Evolutionary conservation across 2,329 filamentous ascomycete genomes (phyloP), one percentile per base, ranked within the genome.

Genomic region (Pseudonectria buxi): DNA sequence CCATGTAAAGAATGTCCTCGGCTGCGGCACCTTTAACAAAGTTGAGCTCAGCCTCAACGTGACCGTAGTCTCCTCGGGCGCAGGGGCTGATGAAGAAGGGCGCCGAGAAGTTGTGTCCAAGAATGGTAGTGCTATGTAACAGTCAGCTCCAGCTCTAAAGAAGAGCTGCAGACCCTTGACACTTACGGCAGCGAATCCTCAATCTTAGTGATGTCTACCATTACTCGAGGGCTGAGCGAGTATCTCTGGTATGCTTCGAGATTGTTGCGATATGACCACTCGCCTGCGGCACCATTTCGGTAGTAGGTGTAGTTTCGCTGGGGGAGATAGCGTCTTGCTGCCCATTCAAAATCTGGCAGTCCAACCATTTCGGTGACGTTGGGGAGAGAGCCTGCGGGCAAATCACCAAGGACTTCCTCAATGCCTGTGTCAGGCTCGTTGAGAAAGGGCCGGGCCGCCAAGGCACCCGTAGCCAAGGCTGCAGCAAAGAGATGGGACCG

Each of bases 201-300:
- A 29, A 69, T 52, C 16, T 60, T 55, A 25, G 62, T 67, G 38
- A 76, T 65, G 45, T 75, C 71, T n/a, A 64, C 55, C 55, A 76
- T 57, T 15, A 67, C 61, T 33, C 69, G 61, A 7, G 72, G 69
- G 32, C 65, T 62, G 28, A 75, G 57, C 32, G 58, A 58, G 47
- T 69, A 71, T 11, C 69, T 64, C 41, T 62, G 57, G 54, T 64
- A 76, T 18, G 68, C 62, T 54, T 77, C 73, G 6, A 76, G 61
- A 55, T 76, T 76, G 54, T 74, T 74, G 32, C 72, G 63, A 55
- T 74, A 75, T 2, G 64, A 66, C 65, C 67, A 76, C 55, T 76
- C 72, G 40, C 71, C 72, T 4, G 63, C 71, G 4, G 71, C 71
- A 14, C 71, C 72, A 44, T 71, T 73, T 39, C 70, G 67, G 56